Base-by-base conservation (phyloP, 169 alveolate species). In the Eimeria maxima region DNA sequence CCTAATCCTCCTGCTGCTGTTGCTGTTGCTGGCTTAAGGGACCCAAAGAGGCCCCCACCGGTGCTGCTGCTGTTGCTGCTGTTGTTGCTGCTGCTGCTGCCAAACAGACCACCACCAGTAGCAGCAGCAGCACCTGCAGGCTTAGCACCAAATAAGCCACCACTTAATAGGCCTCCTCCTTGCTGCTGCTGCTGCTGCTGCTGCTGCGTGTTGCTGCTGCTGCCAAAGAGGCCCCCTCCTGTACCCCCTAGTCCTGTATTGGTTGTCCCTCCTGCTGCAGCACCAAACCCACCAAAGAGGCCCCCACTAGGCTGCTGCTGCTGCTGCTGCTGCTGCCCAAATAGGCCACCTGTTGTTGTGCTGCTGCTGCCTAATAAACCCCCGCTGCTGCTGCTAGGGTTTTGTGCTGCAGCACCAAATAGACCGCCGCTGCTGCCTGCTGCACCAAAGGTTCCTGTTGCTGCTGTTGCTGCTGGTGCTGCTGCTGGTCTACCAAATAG, bases 111-210 rank as follows among this genome's bases (percentile, higher is more conserved):
- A 22, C 74, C 74, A 71, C 90, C 78, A 63, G 90, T 91, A 60
- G 84, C 42, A 57, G 67, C 67, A 57, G 67, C 67, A 57, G 67
- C 67, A 3, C 67, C 67, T 57, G 95, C 84, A 10, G 65, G 91
- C 81, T 73, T 47, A 0, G 89, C 55, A 10, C 95, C 95, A 29
- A 91, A 91, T 53, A 91, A 50, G 69, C 95, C 73, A 24, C 95
- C 76, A 27, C 95, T 71, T 55, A 60, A 55, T 16, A 60, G 44
- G 55, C 93, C 93, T 13, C 93, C 69, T 73, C 45, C 60, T 50
- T n/a, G 47, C 93, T 84, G 93, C 93, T 84, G 80, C 78, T 84
- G 93, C 93, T 84, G 80, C 93, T 84, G 93, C 90, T 80, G 90
- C 69, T 80, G 90, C 67, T 57, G 67, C 67, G 67, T 57, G 67